Conservation (phyloP, 306 rosid genomes). For the Dalbergia oliveri region DNA sequence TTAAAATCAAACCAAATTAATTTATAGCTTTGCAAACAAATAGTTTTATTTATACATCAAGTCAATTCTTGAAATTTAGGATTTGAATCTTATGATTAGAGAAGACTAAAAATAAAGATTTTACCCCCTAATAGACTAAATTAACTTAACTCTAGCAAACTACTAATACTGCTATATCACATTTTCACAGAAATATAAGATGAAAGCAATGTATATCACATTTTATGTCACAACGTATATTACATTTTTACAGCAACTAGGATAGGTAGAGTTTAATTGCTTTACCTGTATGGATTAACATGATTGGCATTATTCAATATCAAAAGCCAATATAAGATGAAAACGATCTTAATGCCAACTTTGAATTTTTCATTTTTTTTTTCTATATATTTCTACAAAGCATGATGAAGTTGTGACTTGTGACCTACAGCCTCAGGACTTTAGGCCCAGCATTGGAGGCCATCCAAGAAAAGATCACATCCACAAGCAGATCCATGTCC, state of each 20-base stretch:
- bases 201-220: neutral
- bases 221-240: neutral
- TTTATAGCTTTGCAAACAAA: too few species aligned
- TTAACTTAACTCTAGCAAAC: too few species aligned
- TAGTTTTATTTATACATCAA: too few species aligned
- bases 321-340: neutral
- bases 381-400: slow-evolving; percentile 27
- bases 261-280: slow-evolving; percentile 27
- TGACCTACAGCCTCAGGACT: slow-evolving; percentile 59
- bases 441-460: slow-evolving; percentile 78
- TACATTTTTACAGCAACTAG: slow-evolving; percentile 34
- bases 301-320: slow-evolving; percentile 35
- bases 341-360: slow-evolving; percentile 7
- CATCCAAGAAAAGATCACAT: slow-evolving; percentile 82
- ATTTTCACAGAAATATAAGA: too few species aligned
- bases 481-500: slow-evolving; percentile 81
- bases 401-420: neutral
- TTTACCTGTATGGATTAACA: slow-evolving; percentile 38
- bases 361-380: neutral
- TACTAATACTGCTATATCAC: too few species aligned
- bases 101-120: too few species aligned
- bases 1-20: too few species aligned
- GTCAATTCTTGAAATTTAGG: too few species aligned
- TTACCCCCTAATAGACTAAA: too few species aligned
- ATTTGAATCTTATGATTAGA: too few species aligned